phyloP scores from a whole-genome alignment of 768 basidiomycete genomes.

The Xerocomus spinulosus region DNA sequence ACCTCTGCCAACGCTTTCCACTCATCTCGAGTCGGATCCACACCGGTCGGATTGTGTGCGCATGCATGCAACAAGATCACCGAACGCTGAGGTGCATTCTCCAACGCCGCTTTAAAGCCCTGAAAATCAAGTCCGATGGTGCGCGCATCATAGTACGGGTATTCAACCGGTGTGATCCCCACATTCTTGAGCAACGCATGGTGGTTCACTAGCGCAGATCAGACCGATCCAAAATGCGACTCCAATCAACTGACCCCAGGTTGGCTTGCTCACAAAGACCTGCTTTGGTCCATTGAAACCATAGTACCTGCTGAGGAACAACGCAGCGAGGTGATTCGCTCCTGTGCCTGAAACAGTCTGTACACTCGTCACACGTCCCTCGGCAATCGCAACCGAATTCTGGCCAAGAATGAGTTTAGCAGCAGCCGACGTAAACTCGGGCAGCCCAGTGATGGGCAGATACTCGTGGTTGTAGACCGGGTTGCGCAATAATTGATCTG shows the following conservation, averaged over 20 bases:
- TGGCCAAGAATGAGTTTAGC: conserved; percentile 77
- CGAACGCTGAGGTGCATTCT: conserved; percentile 66
- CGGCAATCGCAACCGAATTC: conserved; percentile 65
- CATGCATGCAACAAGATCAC: conserved; percentile 91
- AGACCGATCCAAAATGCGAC: conserved; percentile 1
- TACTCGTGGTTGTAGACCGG: conserved; percentile 85
- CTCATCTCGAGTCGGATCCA: conserved; percentile 86
- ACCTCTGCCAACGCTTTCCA: conserved; percentile 76
- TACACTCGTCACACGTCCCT: conserved; percentile 69
- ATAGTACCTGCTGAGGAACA: conserved; percentile 84
- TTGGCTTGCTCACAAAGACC: conserved; percentile 86
- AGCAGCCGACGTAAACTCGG: conserved; percentile 76
- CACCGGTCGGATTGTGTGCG: conserved; percentile 96
- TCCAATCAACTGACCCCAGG: conserved; percentile 68
- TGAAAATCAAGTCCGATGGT: conserved; percentile 83
- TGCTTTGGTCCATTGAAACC: conserved; percentile 58
- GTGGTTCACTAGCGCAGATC: conserved; percentile 63
- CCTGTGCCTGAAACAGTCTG: conserved; percentile 97
- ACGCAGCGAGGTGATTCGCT: conserved; percentile 87
- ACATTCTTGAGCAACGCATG: conserved; percentile 88
- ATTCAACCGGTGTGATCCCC: conserved; percentile 79
- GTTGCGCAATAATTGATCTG: conserved; percentile 61
- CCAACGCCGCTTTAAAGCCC: conserved; percentile 58
- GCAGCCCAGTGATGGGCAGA: conserved; percentile 83
- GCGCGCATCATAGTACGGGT: conserved; percentile 91